Base-by-base conservation (phyloP, 192 early-diverging fungal genomes). In the Coemansia sp. region DNA sequence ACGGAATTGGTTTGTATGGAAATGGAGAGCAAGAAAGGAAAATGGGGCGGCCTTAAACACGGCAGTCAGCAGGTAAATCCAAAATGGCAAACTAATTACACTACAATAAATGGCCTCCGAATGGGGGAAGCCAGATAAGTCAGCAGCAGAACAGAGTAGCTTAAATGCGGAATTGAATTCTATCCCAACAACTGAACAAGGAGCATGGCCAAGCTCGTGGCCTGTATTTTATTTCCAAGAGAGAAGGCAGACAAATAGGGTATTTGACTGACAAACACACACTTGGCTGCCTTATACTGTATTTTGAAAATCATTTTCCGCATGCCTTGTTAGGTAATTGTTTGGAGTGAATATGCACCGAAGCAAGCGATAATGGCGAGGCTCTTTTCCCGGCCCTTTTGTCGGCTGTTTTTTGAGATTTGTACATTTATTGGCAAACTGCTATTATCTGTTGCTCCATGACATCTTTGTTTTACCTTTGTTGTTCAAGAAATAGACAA, bases 381-480 rank as follows among this genome's bases (percentile, higher is more conserved):
- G 51, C 2, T 22, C 8, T 45, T 45, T 14, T 14, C 5, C 53
- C 41, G 54, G 55, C 25, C 43, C 42, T 48, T 67, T 67, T 67
- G 20, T 67, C 55, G 65, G 65, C 14, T 5, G 19, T 58, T 58
- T 65, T 22, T 12, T 59, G 37, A 16, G 4, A 8, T 48, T 48
- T 48, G n/a, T 5, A 48, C n/a, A 14, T 48, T 48, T n/a, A 11
- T n/a, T n/a, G n/a, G n/a, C 46, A 11, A n/a, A 48, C 5, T 48
- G 46, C 46, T 32, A 32, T 32, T 32, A 12, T 45, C 44, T 45
- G 13, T 45, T 45, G 44, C 4, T 32, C 32, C 32, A 32, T 32
- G 32, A 32, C 32, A 32, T 32, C 32, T 32, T 32, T 2, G 2
- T 32, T 32, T 32, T 32, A 32, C 4, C 32, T 32, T 32, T 32